Base-by-base conservation (phyloP, 164 flowering plant species). In the Piper longum region DNA sequence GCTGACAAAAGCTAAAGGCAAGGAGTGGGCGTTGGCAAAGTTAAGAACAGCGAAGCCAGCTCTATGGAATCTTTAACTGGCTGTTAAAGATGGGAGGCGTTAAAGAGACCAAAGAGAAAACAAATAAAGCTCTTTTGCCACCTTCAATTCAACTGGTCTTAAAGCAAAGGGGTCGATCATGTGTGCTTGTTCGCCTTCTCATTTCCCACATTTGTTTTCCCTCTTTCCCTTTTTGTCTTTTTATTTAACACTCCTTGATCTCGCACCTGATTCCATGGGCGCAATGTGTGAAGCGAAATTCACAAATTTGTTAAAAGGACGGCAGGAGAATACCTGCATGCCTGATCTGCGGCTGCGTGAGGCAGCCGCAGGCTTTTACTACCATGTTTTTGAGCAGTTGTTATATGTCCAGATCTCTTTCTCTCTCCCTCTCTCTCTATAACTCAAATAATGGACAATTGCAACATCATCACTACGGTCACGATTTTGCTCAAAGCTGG, bases 191-290 rank as follows among this genome's bases (percentile, higher is more conserved):
- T 26, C 36, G 36, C 36, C 36, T 26, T 26, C 36, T 2, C 36
- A 26, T 26, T 26, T 26, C 36, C 36, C 36, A 26, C 36, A 26
- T 26, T 26, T 26, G 36, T 26, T 26, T 48, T 41, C 41, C 57
- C 60, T 56, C 63, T 63, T 64, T 67, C 61, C 52, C 69, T 62
- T 66, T 68, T 66, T 66, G 57, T 69, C 64, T 69, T 69, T 63
- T 60, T 59, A 69, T 70, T 71, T 71, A 66, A 45, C 55, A 41
- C 16, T 17, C 26, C 13, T 9, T 16, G 54, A 44, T 60, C 48
- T 63, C 57, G 12, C 62, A 62, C 9, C 63, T 44, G 43, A 51
- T 57, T 16, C 62, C 44, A 56, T 45, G 44, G 44, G 16, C 8
- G 3, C 9, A 41, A 51, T 48, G 9, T 3, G 52, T 48, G 52